Percentiles rank a stretch among this genome's conserved stretches.
phyloP scores from a whole-genome alignment of 176 grass and related monocot species.

The Microstegium vimineum region DNA sequence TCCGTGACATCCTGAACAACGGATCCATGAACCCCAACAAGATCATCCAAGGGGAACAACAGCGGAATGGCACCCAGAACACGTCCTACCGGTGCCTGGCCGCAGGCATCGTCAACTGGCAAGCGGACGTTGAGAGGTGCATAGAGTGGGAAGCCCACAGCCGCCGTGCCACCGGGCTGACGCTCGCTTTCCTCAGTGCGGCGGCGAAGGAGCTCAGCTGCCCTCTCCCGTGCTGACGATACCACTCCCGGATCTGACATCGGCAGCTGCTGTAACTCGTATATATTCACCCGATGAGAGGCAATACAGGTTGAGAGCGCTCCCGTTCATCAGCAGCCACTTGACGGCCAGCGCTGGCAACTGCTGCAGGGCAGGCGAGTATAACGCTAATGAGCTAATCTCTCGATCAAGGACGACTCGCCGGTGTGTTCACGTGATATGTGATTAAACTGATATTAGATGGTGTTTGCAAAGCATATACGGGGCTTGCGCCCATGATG shows the following conservation, averaged over 20 bases:
- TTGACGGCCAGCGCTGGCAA: conserved; percentile 18
- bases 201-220: conserved; percentile 84
- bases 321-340: too few relatives aligned
- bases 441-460: conserved; percentile 37
- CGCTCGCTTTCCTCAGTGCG: conserved; percentile 57
- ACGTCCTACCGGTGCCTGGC: conserved; percentile 60
- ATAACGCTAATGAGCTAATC: conserved; percentile 37
- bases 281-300: too few relatives aligned
- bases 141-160: conserved; percentile 90
- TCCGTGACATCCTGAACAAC: conserved; percentile 82
- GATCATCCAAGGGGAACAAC: conserved; percentile 41
- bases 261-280: too few relatives aligned
- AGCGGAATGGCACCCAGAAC: conserved; percentile 43
- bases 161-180: conserved; percentile 68
- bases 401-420: conserved; percentile 29
- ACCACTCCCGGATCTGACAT: conserved; percentile 7
- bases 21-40: conserved; percentile 34
- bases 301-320: too few relatives aligned
- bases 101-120: conserved; percentile 61
- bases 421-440: background rate
- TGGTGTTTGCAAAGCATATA: conserved; percentile 26
- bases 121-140: conserved; percentile 74
- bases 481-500: conserved; percentile 13
- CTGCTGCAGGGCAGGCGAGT: conserved; percentile 27
- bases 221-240: conserved; percentile 53